Conservation (phyloP, 169 alveolate genomes). For the Sarcocystis neurona region DNA sequence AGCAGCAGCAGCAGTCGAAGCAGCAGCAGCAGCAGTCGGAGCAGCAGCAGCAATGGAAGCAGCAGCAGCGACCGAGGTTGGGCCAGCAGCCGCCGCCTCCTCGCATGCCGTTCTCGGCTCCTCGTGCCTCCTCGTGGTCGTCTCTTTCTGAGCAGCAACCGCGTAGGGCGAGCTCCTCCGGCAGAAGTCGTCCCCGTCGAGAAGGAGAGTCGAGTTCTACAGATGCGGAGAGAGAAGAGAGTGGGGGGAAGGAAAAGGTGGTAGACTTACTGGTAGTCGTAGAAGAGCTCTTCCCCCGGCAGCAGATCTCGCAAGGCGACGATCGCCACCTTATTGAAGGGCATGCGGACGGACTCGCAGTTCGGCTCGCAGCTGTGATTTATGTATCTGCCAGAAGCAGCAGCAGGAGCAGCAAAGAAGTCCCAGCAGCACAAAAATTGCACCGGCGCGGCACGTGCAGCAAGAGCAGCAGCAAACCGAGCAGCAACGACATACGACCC, state of each 20-base stretch:
- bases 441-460: background rate
- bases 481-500: background rate
- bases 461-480: background rate
- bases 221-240: background rate
- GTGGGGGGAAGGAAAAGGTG: background rate
- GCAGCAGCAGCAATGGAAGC: too few species aligned
- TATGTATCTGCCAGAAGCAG: constrained; percentile 37
- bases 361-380: constrained; percentile 65
- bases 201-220: too few species aligned
- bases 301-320: constrained; percentile 39
- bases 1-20: too few species aligned
- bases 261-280: constrained; percentile 54
- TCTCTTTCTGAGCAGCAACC: too few species aligned
- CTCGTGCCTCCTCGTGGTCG: too few species aligned
- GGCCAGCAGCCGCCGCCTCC: too few species aligned
- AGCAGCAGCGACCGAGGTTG: too few species aligned
- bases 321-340: constrained; percentile 25
- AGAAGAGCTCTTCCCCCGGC: constrained; percentile 53
- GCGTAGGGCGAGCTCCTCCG: too few species aligned
- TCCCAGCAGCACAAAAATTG: too few species aligned
- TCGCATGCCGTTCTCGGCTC: too few species aligned
- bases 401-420: background rate
- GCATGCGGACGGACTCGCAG: constrained; percentile 45
- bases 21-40: too few species aligned
- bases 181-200: too few species aligned